phyloP scores from a whole-genome alignment of 257 asterid genomes.

The Jacaranda copaia region DNA sequence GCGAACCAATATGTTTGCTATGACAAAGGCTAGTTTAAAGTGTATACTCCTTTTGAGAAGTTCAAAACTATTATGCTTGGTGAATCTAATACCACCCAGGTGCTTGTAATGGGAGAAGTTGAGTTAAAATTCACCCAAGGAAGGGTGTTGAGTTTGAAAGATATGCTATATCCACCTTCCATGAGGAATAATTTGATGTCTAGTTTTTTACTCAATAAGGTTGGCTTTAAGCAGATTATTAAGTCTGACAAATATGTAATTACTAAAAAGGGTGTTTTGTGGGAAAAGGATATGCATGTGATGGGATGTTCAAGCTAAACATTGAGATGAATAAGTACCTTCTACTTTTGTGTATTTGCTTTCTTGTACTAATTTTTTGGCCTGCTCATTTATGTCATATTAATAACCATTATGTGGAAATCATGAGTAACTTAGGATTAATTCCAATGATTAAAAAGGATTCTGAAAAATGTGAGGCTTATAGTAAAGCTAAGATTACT shows the following conservation, averaged over 20 bases:
- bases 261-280: neutral
- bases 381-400: neutral
- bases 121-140: neutral
- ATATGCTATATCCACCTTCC: neutral
- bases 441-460: too few species aligned
- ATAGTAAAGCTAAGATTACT: too few species aligned
- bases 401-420: too few species aligned
- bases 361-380: neutral
- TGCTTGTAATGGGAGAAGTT: neutral
- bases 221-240: neutral
- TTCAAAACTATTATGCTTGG: neutral
- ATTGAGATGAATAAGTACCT: neutral
- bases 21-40: constrained; percentile 24
- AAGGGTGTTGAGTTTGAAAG: neutral
- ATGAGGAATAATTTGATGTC: neutral
- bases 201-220: neutral
- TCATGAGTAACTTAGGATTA: too few species aligned
- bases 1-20: neutral
- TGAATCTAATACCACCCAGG: neutral
- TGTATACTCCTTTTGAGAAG: neutral
- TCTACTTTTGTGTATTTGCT: neutral
- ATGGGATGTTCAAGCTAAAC: constrained; percentile 7
- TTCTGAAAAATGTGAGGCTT: too few species aligned
- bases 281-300: constrained; percentile 11
- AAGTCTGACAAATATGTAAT: neutral